phyloP scores from a whole-genome alignment of 345 rosid genomes.

The Bruguiera parviflora region DNA sequence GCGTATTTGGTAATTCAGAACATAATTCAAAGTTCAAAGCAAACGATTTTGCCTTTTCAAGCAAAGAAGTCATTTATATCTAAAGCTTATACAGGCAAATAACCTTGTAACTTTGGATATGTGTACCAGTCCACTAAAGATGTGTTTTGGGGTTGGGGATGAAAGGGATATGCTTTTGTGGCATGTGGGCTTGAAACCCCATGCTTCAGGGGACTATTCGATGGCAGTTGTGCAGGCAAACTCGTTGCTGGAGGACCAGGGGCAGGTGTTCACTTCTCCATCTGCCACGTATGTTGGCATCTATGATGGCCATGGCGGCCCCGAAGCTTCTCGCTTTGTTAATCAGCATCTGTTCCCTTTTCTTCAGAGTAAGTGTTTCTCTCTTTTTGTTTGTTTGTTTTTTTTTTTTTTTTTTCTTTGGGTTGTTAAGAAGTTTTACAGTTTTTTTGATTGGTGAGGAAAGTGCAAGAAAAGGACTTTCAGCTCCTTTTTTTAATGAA shows the following conservation, averaged over 20 bases:
- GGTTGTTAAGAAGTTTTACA: background rate
- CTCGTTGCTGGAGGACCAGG: constrained; percentile 58
- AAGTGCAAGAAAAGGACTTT: background rate
- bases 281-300: constrained; percentile 61
- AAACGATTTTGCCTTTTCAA: background rate
- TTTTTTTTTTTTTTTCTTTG: background rate
- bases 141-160: constrained; percentile 41
- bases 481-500: background rate
- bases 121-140: constrained; percentile 36
- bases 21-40: constrained; percentile 4
- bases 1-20: constrained; percentile 31
- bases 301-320: constrained; percentile 76
- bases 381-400: background rate
- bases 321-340: constrained; percentile 61
- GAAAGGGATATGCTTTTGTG: constrained; percentile 45
- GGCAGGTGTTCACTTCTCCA: constrained; percentile 59
- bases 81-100: background rate
- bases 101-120: constrained; percentile 24
- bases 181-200: constrained; percentile 55
- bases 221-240: constrained; percentile 67
- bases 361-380: constrained; percentile 36
- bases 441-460: constrained; percentile 7
- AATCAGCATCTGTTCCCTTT: constrained; percentile 40
- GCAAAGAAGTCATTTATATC: background rate
- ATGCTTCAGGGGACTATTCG: constrained; percentile 57